Percentiles rank a stretch among this genome's conserved stretches.
These are phyloP conservation scores for Rhazya stricta DNA, from an alignment of 257 asterid genomes.

Conservation along the genomic window DNA sequence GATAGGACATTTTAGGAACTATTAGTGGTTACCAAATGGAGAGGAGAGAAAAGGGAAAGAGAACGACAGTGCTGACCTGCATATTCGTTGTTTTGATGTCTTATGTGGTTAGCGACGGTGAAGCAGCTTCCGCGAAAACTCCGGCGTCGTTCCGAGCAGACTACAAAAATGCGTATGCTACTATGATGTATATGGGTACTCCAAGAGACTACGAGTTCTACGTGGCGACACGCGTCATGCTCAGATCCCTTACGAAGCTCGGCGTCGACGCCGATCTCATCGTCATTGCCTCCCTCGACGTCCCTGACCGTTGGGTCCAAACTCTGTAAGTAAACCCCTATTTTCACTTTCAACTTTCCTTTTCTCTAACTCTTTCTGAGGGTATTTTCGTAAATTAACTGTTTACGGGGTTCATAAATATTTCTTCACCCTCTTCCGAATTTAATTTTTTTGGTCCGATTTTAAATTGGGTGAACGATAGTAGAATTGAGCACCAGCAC, in stretches of 20 bases:
- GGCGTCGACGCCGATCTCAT: constrained; percentile 77
- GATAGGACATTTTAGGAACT: not conserved
- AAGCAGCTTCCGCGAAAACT: constrained; percentile 6
- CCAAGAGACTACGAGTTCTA: constrained; percentile 95
- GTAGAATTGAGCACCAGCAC: not conserved
- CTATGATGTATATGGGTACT: constrained; percentile 98
- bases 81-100: constrained; percentile 16
- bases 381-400: constrained; percentile 3
- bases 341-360: no score
- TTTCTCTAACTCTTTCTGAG: not conserved
- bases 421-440: not conserved
- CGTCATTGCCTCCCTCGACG: constrained; percentile 93
- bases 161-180: constrained; percentile 71
- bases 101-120: not conserved
- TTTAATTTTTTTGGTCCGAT: not conserved
- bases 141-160: not conserved
- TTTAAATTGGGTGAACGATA: not conserved
- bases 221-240: constrained; percentile 81
- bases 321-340: constrained; percentile 70
- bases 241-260: constrained; percentile 51
- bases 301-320: constrained; percentile 68
- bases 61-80: not conserved
- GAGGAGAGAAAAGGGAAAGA: not conserved
- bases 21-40: not conserved
- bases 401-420: not conserved